These are phyloP conservation scores for Asterophora lycoperdoides DNA, from an alignment of 768 basidiomycete species.

Conservation along the genomic window DNA sequence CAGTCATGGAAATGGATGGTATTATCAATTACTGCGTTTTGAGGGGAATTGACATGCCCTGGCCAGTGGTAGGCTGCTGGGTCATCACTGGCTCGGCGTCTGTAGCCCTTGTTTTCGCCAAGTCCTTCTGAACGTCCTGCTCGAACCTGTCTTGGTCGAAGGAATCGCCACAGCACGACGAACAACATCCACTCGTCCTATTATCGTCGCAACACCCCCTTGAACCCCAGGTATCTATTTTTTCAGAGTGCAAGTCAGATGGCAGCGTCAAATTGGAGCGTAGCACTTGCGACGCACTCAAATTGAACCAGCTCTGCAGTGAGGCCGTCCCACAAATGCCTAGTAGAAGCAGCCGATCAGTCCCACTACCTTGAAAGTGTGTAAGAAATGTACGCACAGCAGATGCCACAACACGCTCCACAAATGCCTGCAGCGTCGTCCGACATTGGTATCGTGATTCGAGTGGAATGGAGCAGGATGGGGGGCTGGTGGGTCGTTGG, in stretches of 20 bases:
- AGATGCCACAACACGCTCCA: constrained; percentile 24
- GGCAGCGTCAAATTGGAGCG: too few species aligned
- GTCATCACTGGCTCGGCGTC: constrained; percentile 21
- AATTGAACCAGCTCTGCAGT: constrained; percentile 25
- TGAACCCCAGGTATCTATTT: constrained; percentile 28
- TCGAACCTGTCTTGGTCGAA: constrained; percentile 46
- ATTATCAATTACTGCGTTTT: not conserved
- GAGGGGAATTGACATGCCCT: constrained; percentile 8
- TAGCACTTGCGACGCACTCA: constrained; percentile 17
- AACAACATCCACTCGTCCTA: constrained; percentile 40
- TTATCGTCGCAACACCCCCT: constrained; percentile 28
- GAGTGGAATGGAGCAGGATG: too few species aligned
- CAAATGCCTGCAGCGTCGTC: constrained; percentile 11
- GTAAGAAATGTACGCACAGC: constrained; percentile 19
- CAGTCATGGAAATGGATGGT: too few species aligned
- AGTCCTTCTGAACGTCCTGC: constrained; percentile 33
- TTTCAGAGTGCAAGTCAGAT: not conserved
- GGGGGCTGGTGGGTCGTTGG: not conserved
- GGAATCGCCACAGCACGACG: constrained; percentile 37
- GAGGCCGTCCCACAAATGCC: constrained; percentile 15
- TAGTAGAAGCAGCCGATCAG: not conserved
- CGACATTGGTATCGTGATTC: too few species aligned
- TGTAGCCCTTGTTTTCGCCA: constrained; percentile 33
- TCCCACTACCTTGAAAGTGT: not conserved
- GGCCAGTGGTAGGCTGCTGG: constrained; percentile 18